Base-by-base conservation (phyloP, 176 grass and related monocot genomes). In the Triticum dicoccoides region DNA sequence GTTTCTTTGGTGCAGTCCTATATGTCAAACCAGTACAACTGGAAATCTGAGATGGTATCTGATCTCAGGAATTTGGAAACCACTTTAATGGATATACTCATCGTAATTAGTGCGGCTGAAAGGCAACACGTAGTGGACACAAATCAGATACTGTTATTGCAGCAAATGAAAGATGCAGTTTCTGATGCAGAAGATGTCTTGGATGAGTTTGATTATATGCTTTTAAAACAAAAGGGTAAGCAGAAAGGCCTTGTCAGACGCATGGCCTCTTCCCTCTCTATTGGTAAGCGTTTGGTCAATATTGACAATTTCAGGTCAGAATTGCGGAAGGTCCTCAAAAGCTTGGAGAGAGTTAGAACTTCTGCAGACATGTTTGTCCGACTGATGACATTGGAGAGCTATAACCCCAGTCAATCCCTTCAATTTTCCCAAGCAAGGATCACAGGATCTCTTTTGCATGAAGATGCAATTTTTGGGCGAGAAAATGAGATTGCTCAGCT, bases 111-210 rank as follows among this genome's bases (percentile, higher is more conserved):
- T 34, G 76, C 30, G 13, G 83, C 84, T 7, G 87, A 92, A 70
- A 83, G 62, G 34, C 73, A 41, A 38, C 11, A 24, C 13, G 62
- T 82, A 78, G 39, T 24, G 10, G 78, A 84, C 10, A 61, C 14
- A 29, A 89, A 58, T 76, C 87, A 86, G 47, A 49, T 73, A 8
- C 8, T 8, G 5, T 64, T 86, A 11, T 24, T 89, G 41, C 69
- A 69, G 5, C 59, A 64, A 76, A 85, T 92, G 76, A 89, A 87
- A 45, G 84, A 89, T 34, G 67, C 91, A 23, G 37, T 84, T 2
- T 92, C 59, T 44, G 76, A 89, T 76, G 87, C 91, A n/a, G 91
- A 89, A 84, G 76, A 92, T 58, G 2, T 89, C 38, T 49, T 92
- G 14, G 87, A 92, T 63, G 76, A 89, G 45, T 87, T 89, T 34